Percentiles rank a stretch among this genome's conserved stretches.
These are phyloP conservation scores for Geotrichum klebahnii DNA, from an alignment of 1,139 yeast genomes.

Conservation along the genomic window DNA sequence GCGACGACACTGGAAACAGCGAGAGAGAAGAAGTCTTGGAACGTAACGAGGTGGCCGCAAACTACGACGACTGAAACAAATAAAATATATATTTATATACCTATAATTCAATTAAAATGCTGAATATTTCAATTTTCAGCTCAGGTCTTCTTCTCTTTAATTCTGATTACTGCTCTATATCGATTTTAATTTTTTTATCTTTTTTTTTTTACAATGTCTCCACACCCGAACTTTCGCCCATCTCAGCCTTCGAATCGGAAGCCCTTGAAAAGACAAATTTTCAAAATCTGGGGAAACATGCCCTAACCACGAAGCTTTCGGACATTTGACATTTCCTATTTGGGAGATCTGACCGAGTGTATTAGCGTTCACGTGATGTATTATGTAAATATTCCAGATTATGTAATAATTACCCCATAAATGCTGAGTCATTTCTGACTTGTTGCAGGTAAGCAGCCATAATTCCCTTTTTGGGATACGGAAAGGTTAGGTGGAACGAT, in stretches of 20 bases:
- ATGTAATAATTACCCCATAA: slow-evolving; percentile 35
- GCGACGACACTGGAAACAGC: neutral
- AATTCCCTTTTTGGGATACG: neutral
- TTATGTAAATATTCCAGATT: slow-evolving; percentile 6
- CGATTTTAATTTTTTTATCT: no score
- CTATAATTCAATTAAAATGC: no score
- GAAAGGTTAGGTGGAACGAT: no score
- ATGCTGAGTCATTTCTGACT: slow-evolving; percentile 10
- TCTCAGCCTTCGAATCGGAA: neutral
- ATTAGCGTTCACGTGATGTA: slow-evolving; percentile 40
- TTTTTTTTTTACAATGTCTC: no score
- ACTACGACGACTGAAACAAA: no score
- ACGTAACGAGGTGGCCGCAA: no score
- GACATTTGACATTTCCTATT: slow-evolving; percentile 23
- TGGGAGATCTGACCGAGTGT: slow-evolving; percentile 56
- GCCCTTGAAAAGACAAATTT: neutral
- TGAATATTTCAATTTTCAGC: no score
- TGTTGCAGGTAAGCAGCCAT: neutral
- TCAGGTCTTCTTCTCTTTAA: no score
- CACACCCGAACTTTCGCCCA: no score
- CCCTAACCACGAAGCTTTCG: slow-evolving; percentile 4
- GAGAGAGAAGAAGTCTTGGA: neutral
- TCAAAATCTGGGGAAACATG: slow-evolving; percentile 16
- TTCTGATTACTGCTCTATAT: no score
- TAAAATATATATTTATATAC: no score